Base-by-base conservation (phyloP, 805 yeast species). In the Jamesozyma gamospora region DNA sequence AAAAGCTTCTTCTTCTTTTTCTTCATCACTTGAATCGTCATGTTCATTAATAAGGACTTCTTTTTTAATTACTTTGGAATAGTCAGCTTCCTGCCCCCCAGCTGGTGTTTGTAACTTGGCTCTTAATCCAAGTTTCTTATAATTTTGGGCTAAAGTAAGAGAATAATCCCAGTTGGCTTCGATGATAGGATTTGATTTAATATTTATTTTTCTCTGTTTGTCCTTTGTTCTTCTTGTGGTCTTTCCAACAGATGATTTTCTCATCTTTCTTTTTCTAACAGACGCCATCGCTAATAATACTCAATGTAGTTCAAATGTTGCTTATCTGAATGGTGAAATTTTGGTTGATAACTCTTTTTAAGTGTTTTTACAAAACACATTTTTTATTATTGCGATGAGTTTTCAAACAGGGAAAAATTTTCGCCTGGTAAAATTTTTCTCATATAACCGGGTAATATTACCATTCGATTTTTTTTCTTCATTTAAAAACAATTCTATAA, bases 161-260 rank as follows among this genome's bases (percentile, higher is more conserved):
- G 74, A 72, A 43, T 77, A 73, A 62, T 92, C 95, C 98, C 98
- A 92, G 60, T 87, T 74, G 27, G 77, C 83, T 4, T 86, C 94
- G 46, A 92, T 82, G 46, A 92, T 74, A 2, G 94, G 83, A 55
- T 86, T 85, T 0, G 83, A 70, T 35, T 70, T 70, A 26, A 83
- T 75, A 44, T 77, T 77, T 43, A 79, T 66, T 49, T 79, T 71
- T 56, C 82, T 73, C 50, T 77, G 79, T 52, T 73, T 77, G 53
- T 82, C 88, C 57, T 85, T 85, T 36, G 58, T 59, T 48, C 78
- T 71, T 59, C 92, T 73, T 25, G 92, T 76, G 50, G 72, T 75
- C 63, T 82, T 85, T 49, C 69, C 67, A 45, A 77, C 72, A 41
- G 85, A 72, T 29, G 90, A 77, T 48, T 81, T 75, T 40, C 77